A percentile compares a stretch with the other conserved stretches of the same genome.
Evolutionary conservation across 225 moss, liverwort and hornwort genomes (phyloP).

Genomic region (Straminergon stramineum): DNA sequence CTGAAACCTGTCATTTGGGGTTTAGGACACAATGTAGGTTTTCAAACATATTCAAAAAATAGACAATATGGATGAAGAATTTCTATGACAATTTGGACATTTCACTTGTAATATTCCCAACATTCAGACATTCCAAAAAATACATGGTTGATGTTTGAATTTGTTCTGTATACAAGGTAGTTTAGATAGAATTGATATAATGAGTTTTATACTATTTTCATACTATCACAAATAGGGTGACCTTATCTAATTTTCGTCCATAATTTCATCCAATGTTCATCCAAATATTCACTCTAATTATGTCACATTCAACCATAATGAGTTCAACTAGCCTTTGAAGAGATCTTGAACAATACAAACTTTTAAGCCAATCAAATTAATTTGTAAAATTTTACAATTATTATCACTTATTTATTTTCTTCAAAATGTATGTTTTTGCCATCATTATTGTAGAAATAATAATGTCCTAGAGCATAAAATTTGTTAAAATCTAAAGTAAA

Average conservation of each 20-base stretch:
- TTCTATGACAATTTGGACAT: too few relatives aligned
- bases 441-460: not conserved
- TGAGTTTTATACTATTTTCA: not conserved
- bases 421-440: not conserved
- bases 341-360: not conserved
- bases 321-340: not conserved
- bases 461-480: too few relatives aligned
- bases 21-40: too few relatives aligned
- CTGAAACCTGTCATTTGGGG: too few relatives aligned
- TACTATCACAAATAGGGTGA: not conserved
- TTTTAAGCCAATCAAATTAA: fast-evolving
- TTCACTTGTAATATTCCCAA: too few relatives aligned
- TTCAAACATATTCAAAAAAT: too few relatives aligned
- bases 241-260: not conserved
- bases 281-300: not conserved
- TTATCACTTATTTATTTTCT: too few relatives aligned
- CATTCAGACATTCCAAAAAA: too few relatives aligned
- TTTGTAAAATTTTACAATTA: not conserved
- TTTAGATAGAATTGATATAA: not conserved
- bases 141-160: too few relatives aligned
- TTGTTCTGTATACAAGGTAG: not conserved
- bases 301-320: not conserved
- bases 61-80: too few relatives aligned
- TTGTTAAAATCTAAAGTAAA: not conserved
- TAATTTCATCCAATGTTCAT: not conserved